These are phyloP conservation scores for Gaeumannomyces tritici DNA, from an alignment of 2,329 filamentous ascomycete species.

Conservation along the genomic window DNA sequence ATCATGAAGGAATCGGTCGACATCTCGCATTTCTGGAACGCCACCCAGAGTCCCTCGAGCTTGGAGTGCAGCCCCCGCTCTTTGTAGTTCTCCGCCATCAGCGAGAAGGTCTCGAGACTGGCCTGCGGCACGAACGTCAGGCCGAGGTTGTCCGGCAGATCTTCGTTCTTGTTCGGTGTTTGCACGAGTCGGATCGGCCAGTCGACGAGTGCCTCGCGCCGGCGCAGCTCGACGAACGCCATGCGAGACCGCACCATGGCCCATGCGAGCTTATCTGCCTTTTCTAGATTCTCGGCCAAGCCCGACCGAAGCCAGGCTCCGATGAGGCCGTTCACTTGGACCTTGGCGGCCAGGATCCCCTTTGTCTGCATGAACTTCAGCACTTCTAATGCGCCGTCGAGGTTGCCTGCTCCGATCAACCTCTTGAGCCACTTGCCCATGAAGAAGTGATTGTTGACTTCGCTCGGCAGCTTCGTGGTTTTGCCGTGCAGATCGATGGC, in stretches of 20 bases:
- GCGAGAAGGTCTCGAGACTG: slow-evolving; percentile 67
- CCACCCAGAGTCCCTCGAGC: slow-evolving; percentile 51
- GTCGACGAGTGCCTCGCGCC: slow-evolving; percentile 17
- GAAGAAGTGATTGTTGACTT: slow-evolving; percentile 65
- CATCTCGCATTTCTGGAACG: slow-evolving; percentile 54
- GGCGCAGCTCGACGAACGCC: slow-evolving; percentile 45
- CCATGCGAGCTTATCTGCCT: slow-evolving; percentile 64
- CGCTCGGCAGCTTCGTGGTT: slow-evolving; percentile 32
- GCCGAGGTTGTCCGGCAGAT: slow-evolving; percentile 13
- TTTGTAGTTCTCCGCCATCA: slow-evolving; percentile 65
- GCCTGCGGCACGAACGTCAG: slow-evolving; percentile 41
- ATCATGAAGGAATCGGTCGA: slow-evolving; percentile 64
- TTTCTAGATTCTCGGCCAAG: slow-evolving; percentile 39
- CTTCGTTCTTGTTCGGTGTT: slow-evolving; percentile 5
- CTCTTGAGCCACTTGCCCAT: slow-evolving; percentile 84
- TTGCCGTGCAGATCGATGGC: slow-evolving; percentile 35
- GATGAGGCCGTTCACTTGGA: slow-evolving; percentile 75
- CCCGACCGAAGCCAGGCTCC: slow-evolving; percentile 65
- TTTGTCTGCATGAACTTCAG: slow-evolving; percentile 65
- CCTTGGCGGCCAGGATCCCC: slow-evolving; percentile 57
- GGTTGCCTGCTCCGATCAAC: slow-evolving; percentile 62
- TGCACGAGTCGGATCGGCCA: slow-evolving; percentile 17
- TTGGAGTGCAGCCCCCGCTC: slow-evolving; percentile 47
- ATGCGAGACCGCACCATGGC: slow-evolving; percentile 65
- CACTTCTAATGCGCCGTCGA: slow-evolving; percentile 63